These are phyloP conservation scores for Alternaria gaisen DNA, from an alignment of 2,329 filamentous ascomycete genomes.

Conservation along the genomic window DNA sequence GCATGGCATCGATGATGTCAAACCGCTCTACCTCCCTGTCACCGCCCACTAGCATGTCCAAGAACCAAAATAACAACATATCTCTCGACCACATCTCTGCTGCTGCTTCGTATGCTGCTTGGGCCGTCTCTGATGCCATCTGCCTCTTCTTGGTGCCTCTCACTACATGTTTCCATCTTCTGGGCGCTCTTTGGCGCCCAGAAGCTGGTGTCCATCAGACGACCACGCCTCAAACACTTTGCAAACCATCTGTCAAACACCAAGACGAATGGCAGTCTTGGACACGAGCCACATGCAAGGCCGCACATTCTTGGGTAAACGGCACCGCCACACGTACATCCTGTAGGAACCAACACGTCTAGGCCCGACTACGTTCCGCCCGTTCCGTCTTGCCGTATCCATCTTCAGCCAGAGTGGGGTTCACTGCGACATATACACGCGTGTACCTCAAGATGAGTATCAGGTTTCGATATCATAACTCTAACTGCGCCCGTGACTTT, in stretches of 20 bases:
- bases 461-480: not conserved
- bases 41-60: conserved; percentile 14
- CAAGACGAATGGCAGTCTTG: conserved; percentile 3
- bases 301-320: not conserved
- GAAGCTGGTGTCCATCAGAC: conserved; percentile 4
- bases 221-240: conserved; percentile 27
- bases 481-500: not conserved
- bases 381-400: conserved; percentile 9
- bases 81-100: conserved; percentile 1
- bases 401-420: not conserved
- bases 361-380: not conserved
- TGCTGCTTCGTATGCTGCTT: conserved; percentile 2
- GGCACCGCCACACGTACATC: conserved; percentile 10
- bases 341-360: not conserved
- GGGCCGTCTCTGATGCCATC: conserved; percentile 4
- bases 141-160: conserved; percentile 1
- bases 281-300: conserved; percentile 7
- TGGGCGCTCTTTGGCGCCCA: conserved; percentile 1
- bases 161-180: conserved; percentile 6
- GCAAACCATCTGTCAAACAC: conserved; percentile 29
- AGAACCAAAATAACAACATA: conserved; percentile 5
- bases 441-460: not conserved
- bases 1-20: conserved; percentile 34
- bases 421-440: not conserved
- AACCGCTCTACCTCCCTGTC: conserved; percentile 11